Evolutionary conservation across 441 rosid species (phyloP), one percentile per base, ranked within the genome.

Genomic region (Erodium texanum): DNA sequence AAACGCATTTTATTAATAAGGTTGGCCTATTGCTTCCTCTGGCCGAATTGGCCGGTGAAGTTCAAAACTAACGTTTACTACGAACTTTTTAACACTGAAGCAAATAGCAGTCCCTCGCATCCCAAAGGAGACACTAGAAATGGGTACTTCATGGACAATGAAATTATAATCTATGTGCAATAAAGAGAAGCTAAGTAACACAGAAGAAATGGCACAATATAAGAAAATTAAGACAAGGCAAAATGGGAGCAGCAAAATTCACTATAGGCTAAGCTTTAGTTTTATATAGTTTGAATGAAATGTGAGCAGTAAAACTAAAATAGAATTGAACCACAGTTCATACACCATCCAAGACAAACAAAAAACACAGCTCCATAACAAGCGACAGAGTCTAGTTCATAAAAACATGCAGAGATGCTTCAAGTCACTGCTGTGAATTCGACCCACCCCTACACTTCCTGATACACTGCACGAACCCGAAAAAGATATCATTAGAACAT

Each of bases 391-490:
- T 38, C 43, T 36, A 38, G 45, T 2, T 10, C 45, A 27, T 27
- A 38, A 38, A 38, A 38, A 38, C 45, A 38, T 38, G 45, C 45
- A 38, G 45, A 38, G 45, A 38, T 38, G 45, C 45, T 7, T 38
- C 45, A 38, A 7, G 20, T 41, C 45, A 38, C 45, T 20, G 61
- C 18, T n/a, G 43, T 54, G 61, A 59, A 63, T 50, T 22, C 68
- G n/a, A 27, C 29, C 29, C 29, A 27, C 29, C 29, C 4, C 29
- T 27, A 27, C 29, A 27, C 29, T 4, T 27, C 29, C 29, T 4
- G 29, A 27, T 27, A 27, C 68, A 70, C 79, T 58, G 69, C 34
- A 41, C n/a, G 9, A n/a, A 1, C 69, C 63, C 45, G 11, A 38
- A 38, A 36, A 36, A 36, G 2, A 32, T 24, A 15, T 15, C 16